These are phyloP conservation scores for Venturia pyrina DNA, from an alignment of 2,329 filamentous ascomycete genomes.

Conservation along the genomic window DNA sequence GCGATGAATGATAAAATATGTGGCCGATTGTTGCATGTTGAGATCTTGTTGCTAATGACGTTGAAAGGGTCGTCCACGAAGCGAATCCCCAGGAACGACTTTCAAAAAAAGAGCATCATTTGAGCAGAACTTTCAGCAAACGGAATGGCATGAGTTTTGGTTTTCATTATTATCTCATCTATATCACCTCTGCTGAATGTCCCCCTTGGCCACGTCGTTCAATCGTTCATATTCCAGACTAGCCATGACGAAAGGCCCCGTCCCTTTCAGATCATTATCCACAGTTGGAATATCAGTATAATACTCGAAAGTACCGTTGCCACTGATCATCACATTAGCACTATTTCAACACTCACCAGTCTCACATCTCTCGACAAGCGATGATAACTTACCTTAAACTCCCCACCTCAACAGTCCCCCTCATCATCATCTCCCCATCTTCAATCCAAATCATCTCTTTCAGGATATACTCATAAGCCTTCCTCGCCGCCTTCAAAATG, in stretches of 20 bases:
- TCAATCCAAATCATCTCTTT: constrained; percentile 16
- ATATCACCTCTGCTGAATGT: background rate
- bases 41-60: too few species aligned
- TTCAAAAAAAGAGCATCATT: too few species aligned
- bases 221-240: background rate
- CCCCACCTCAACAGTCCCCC: constrained; percentile 22
- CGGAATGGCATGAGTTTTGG: background rate
- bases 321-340: background rate
- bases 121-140: too few species aligned
- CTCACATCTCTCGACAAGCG: background rate
- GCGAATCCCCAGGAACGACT: too few species aligned
- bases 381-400: constrained; percentile 6
- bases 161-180: background rate
- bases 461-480: constrained; percentile 26
- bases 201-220: background rate
- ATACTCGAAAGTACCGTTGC: background rate
- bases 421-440: constrained; percentile 22
- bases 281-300: background rate
- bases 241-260: background rate
- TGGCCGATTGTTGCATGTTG: too few species aligned
- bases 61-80: too few species aligned
- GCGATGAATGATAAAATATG: too few species aligned
- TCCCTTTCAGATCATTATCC: background rate
- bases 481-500: constrained; percentile 20
- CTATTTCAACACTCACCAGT: background rate